Base-by-base conservation (phyloP, 2,329 filamentous ascomycete genomes). In the Nannizziopsis barbatae region DNA sequence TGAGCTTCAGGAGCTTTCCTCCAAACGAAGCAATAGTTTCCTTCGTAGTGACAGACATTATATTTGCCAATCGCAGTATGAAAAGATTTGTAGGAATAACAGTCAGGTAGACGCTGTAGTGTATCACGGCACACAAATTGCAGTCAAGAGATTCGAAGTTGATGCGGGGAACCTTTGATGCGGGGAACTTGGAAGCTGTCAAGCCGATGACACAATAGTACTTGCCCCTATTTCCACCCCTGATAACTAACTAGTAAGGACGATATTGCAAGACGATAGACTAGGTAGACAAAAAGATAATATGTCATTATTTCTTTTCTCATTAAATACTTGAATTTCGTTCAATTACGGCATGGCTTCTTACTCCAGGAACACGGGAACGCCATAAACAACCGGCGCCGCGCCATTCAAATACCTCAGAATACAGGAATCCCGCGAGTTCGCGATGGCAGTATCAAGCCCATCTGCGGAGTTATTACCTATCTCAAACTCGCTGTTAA, bases 381-480 rank as follows among this genome's bases (percentile, higher is more conserved):
- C 83, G 12, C 92, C 92, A 70, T 96, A 98, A 46, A 96, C 83
- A 55, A 92, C 89, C 18, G 92, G 86, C 33, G 90, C 88, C 9
- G 90, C 92, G 0, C 88, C 92, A 59, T 95, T 98, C 57, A 98
- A 71, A 70, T 95, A 96, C 62, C 79, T 79, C 69, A 98, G 78
- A 57, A 86, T 80, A 68, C 92, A 96, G n/a, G 80, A 82, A 51
- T 77, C 76, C 55, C 86, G 76, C 11, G 85, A 86, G 58, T 71
- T 76, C 30, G 79, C 78, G 32, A 96, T 83, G 0, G 92, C 92
- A 63, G 90, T 81, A n/a, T 86, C 83, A 5, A 52, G 41, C 9
- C 47, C 44, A 36, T 50, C 36, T 12, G 35, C 20, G 30, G 7
- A n/a, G 8, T 12, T 14, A 14, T 7, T 17, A 10, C 14, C 45